phyloP scores from a whole-genome alignment of 164 flowering plant species.

The Chimonanthus salicifolius region DNA sequence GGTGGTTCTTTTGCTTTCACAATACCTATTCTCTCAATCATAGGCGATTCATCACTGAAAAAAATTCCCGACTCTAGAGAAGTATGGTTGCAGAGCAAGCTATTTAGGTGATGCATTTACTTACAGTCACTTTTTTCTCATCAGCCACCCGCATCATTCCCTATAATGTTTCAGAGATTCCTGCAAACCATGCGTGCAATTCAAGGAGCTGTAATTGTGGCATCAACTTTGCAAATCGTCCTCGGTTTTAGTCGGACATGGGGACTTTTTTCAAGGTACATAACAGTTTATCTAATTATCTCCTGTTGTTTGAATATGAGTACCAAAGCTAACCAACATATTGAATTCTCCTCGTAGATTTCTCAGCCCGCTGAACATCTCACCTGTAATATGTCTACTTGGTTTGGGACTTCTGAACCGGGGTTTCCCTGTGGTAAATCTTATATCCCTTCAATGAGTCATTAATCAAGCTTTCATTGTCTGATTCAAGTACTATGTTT shows the following conservation, averaged over 20 bases:
- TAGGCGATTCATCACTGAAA: constrained; percentile 3
- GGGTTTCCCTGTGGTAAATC: constrained; percentile 15
- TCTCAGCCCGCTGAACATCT: constrained; percentile 16
- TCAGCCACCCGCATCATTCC: constrained; percentile 2
- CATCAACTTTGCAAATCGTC: constrained; percentile 16
- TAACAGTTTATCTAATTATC: neutral
- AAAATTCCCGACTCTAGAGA: constrained; percentile 32
- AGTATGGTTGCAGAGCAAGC: constrained; percentile 23
- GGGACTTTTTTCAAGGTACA: constrained; percentile 15
- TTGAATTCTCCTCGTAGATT: constrained; percentile 7
- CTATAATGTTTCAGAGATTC: constrained; percentile 11
- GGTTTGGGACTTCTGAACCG: constrained; percentile 11
- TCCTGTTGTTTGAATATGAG: neutral
- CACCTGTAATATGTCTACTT: constrained; percentile 14
- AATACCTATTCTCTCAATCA: constrained; percentile 36
- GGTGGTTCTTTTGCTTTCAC: constrained; percentile 59
- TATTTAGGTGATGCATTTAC: constrained; percentile 1
- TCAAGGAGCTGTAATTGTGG: constrained; percentile 18
- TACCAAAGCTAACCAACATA: neutral
- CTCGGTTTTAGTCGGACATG: constrained; percentile 16
- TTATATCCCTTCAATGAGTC: neutral
- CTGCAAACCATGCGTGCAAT: constrained; percentile 14
- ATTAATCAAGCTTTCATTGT: neutral
- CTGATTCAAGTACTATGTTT: neutral
- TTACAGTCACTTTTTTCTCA: neutral